A percentile compares a stretch with the other conserved stretches of the same genome.
Evolutionary conservation across 139 green algal species (phyloP).

Genomic region (Micromonas commoda): DNA sequence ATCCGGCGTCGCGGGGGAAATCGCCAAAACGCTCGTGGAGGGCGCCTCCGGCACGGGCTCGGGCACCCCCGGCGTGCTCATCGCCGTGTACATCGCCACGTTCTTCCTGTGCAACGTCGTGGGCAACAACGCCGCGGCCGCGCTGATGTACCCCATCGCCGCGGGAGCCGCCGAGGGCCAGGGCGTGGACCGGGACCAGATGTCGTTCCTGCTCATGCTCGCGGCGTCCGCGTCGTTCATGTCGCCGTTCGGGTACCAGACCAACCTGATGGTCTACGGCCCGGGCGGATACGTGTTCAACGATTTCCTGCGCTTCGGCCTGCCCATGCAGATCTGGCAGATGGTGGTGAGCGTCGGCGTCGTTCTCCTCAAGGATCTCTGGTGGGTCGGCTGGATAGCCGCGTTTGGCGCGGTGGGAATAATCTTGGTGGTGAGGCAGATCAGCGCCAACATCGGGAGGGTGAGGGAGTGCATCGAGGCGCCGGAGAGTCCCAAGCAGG

Average conservation of each 20-base stretch:
- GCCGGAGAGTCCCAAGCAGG: too few species aligned
- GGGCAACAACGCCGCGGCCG: constrained; percentile 57
- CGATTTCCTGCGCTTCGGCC: constrained; percentile 52
- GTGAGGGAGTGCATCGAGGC: too few species aligned
- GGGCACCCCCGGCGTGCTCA: constrained; percentile 40
- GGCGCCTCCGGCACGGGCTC: constrained; percentile 14
- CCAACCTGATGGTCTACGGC: constrained; percentile 66
- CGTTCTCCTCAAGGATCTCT: not conserved
- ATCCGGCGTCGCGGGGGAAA: constrained; percentile 39
- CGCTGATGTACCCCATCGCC: constrained; percentile 53
- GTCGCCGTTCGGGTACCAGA: constrained; percentile 64
- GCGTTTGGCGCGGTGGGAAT: not conserved
- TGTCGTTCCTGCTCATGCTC: constrained; percentile 39
- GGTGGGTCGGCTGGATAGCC: constrained; percentile 18
- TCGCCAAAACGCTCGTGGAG: constrained; percentile 41
- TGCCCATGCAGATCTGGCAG: constrained; percentile 41
- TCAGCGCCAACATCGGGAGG: not conserved
- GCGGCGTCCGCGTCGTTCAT: constrained; percentile 52
- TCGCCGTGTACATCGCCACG: constrained; percentile 54
- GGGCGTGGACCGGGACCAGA: constrained; percentile 5
- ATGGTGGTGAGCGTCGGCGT: constrained; percentile 8
- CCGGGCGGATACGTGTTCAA: constrained; percentile 54
- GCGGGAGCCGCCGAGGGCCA: not conserved
- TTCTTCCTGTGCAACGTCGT: constrained; percentile 53
- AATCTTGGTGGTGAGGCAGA: not conserved